Evolutionary conservation across 805 yeast species (phyloP).

Genomic region (Metschnikowia rubicola): DNA sequence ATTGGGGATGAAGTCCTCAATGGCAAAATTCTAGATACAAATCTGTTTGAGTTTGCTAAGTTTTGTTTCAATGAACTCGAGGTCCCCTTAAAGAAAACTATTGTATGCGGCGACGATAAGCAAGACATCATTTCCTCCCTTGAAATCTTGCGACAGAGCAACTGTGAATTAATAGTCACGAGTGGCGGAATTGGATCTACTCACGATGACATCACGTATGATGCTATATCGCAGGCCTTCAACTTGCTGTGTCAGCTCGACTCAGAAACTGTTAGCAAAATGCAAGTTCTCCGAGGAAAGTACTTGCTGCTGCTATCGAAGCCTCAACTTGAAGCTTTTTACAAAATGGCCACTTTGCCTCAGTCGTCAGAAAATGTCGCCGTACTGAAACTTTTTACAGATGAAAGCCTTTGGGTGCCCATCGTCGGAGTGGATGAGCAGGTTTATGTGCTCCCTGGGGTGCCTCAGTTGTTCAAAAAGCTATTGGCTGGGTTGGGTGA

Average conservation of each 20-base stretch:
- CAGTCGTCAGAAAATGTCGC: constrained; percentile 16
- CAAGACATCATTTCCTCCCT: constrained; percentile 58
- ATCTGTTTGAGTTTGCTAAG: constrained; percentile 68
- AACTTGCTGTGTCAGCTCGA: constrained; percentile 50
- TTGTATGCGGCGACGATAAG: constrained; percentile 76
- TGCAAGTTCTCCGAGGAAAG: constrained; percentile 48
- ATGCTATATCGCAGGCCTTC: constrained; percentile 65
- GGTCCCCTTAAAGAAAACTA: constrained; percentile 60
- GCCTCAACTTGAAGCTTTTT: constrained; percentile 56
- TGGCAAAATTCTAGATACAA: constrained; percentile 79
- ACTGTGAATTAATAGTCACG: constrained; percentile 66
- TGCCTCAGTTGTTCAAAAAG: constrained; percentile 66
- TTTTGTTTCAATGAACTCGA: constrained; percentile 62
- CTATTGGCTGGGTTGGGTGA: constrained; percentile 47
- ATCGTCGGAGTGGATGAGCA: constrained; percentile 63
- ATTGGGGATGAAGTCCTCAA: constrained; percentile 89
- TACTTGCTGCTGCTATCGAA: constrained; percentile 28
- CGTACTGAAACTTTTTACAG: constrained; percentile 42
- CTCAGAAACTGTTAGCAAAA: constrained; percentile 53
- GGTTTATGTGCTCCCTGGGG: constrained; percentile 77
- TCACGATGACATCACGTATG: constrained; percentile 86
- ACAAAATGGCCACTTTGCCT: constrained; percentile 81
- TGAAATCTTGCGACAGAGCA: constrained; percentile 38
- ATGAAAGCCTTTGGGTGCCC: constrained; percentile 77
- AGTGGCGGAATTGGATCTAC: constrained; percentile 83